Evolutionary conservation across 2,329 filamentous ascomycete species (phyloP).

Genomic region (Acephala macrosclerotiorum): DNA sequence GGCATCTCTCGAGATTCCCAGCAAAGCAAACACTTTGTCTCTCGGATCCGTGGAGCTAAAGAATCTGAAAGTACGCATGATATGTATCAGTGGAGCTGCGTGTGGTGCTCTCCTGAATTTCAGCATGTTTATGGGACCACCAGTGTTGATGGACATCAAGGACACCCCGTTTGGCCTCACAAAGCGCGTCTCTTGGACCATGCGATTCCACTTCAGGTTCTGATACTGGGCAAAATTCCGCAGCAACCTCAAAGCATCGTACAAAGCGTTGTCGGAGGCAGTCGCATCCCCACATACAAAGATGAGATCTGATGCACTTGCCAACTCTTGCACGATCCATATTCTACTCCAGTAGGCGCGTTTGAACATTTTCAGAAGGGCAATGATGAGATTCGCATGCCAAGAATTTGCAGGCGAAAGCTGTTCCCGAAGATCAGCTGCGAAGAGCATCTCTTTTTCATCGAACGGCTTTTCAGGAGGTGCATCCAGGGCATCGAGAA

Average conservation of each 20-base stretch:
- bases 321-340: conserved; percentile 28
- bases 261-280: conserved; percentile 15
- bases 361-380: conserved; percentile 21
- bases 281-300: conserved; percentile 19
- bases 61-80: conserved; percentile 20
- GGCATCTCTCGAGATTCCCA: conserved; percentile 27
- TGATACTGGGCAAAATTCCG: conserved; percentile 28
- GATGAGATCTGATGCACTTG: conserved; percentile 15
- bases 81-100: conserved; percentile 20
- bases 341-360: conserved; percentile 27
- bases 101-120: conserved; percentile 22
- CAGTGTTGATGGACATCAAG: conserved; percentile 20
- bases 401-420: conserved; percentile 22
- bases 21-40: conserved; percentile 29
- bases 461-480: conserved; percentile 4
- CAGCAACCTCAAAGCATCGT: conserved; percentile 24
- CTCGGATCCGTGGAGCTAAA: conserved; percentile 20
- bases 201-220: conserved; percentile 16
- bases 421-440: conserved; percentile 18
- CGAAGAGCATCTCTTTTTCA: conserved; percentile 19
- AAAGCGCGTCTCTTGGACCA: conserved; percentile 8
- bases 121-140: conserved; percentile 21
- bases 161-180: conserved; percentile 9
- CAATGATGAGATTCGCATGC: conserved; percentile 18
- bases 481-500: conserved; percentile 19